Percentiles rank a stretch among this genome's conserved stretches.
Conservation (phyloP, 352 stramenopile genomes). For the Globisporangium iwayamae region DNA sequence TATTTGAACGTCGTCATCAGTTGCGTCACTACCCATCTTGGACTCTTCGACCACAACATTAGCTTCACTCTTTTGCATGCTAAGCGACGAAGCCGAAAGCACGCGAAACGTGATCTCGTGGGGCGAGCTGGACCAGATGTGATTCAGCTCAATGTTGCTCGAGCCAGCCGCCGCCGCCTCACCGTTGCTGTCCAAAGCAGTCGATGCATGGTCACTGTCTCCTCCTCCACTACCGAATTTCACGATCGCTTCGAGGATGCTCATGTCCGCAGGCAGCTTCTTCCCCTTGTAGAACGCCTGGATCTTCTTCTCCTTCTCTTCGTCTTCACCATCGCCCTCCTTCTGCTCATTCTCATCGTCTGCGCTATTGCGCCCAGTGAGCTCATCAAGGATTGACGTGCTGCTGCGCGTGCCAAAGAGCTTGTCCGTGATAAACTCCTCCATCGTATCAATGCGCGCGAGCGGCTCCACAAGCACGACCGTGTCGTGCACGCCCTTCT, state of each 20-base stretch:
- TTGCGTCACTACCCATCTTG: neutral
- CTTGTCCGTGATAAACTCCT: slow-evolving; percentile 72
- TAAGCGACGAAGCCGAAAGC: slow-evolving; percentile 8
- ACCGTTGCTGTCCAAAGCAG: neutral
- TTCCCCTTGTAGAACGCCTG: slow-evolving; percentile 39
- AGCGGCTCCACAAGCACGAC: slow-evolving; percentile 76
- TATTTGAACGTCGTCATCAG: neutral
- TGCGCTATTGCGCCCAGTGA: slow-evolving; percentile 13
- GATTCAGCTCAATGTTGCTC: slow-evolving; percentile 16
- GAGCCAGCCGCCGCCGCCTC: neutral
- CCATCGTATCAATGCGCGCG: slow-evolving; percentile 71
- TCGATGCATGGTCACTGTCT: slow-evolving; percentile 2
- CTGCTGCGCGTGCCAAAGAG: slow-evolving; percentile 37
- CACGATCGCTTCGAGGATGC: slow-evolving; percentile 65
- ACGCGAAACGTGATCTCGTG: slow-evolving; percentile 64
- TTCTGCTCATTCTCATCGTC: slow-evolving; percentile 22
- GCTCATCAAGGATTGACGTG: slow-evolving; percentile 31
- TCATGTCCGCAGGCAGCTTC: slow-evolving; percentile 35
- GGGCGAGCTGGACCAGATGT: slow-evolving; percentile 39
- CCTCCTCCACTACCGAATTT: slow-evolving; percentile 24
- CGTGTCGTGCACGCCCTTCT: slow-evolving; percentile 49
- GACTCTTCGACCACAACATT: neutral
- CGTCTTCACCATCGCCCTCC: slow-evolving; percentile 26
- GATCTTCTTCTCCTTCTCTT: slow-evolving; percentile 34
- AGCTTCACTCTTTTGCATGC: slow-evolving; percentile 2